Evolutionary conservation across 441 rosid genomes (phyloP), one percentile per base, ranked within the genome.

Genomic region (Isatis lusitanica): DNA sequence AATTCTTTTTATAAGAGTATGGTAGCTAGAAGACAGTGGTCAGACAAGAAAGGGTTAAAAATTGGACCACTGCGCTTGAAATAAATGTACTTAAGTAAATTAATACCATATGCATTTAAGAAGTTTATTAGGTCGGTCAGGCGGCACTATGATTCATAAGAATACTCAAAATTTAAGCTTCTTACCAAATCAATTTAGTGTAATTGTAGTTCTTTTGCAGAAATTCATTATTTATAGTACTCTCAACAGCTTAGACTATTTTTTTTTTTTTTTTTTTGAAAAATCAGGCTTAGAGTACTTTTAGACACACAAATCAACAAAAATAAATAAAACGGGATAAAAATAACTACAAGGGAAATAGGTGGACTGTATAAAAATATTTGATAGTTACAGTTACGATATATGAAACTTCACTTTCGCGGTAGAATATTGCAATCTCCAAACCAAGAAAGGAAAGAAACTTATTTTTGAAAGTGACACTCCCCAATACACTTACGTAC

Each of bases 21-120:
- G 47, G 59, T 63, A 43, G 17, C 38, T 33, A 62, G 56, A 70
- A 31, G 62, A 63, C 71, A 57, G 62, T 47, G 67, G 71, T 35
- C 75, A 70, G 79, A 76, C 67, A 63, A 66, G 59, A 75, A 53
- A 56, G 46, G 66, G 69, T 62, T 68, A 35, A 36, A 36, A 75
- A 68, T 1, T 63, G 79, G 79, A 75, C 74, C 79, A 75, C 79
- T 62, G 15, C n/a, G 7, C 63, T 63, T 11, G 66, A 64, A 38
- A 64, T 63, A 47, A 70, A 70, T 57, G 47, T 64, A 55, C 69
- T 38, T 17, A 43, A 31, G 21, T 50, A 68, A 21, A 59, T 40
- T 47, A 33, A 59, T 75, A 68, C 61, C 63, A 68, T 31, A 40
- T 50, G 31, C 68, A 61, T 42, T 74, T 24, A 50, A 51, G 61